phyloP scores from a whole-genome alignment of 352 stramenopile species.

The Phytophthora ramorum region DNA sequence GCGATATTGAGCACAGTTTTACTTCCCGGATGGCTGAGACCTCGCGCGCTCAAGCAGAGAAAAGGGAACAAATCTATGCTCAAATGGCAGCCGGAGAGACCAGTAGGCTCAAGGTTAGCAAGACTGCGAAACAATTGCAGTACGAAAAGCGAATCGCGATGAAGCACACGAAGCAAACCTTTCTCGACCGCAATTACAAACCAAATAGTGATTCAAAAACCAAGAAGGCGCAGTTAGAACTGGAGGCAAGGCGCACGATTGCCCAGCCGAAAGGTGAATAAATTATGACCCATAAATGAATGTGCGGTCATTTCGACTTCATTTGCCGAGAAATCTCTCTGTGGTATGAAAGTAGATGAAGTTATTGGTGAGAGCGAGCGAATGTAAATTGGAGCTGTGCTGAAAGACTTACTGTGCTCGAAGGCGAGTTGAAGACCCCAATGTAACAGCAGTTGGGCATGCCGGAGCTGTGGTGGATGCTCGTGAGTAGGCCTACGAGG shows the following conservation, averaged over 20 bases:
- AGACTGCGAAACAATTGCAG: conserved; percentile 66
- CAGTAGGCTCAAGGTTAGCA: conserved; percentile 36
- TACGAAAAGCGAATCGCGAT: conserved; percentile 72
- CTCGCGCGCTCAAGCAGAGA: conserved; percentile 46
- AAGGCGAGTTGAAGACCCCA: conserved; percentile 24
- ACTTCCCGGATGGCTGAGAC: conserved; percentile 64
- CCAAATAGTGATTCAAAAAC: conserved; percentile 54
- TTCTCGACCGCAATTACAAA: conserved; percentile 75
- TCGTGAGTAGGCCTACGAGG: conserved; percentile 11
- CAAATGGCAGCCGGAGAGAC: conserved; percentile 52
- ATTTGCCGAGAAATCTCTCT: conserved; percentile 15
- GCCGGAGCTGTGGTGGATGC: conserved; percentile 8
- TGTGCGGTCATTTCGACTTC: conserved; percentile 5
- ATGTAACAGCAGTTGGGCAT: conserved; percentile 5
- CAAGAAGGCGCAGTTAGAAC: conserved; percentile 61
- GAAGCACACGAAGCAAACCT: conserved; percentile 58
- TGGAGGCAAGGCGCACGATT: conserved; percentile 45
- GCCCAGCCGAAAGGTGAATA: conserved; percentile 4
- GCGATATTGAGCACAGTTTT: conserved; percentile 72
- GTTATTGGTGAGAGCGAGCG: neutral
- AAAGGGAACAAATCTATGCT: conserved; percentile 57
- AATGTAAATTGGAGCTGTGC: neutral
- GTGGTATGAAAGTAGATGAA: neutral
- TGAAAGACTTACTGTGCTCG: conserved; percentile 27
- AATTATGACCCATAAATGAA: conserved; percentile 6